Evolutionary conservation across 352 stramenopile species (phyloP).

Genomic region (Pythium chondricola): DNA sequence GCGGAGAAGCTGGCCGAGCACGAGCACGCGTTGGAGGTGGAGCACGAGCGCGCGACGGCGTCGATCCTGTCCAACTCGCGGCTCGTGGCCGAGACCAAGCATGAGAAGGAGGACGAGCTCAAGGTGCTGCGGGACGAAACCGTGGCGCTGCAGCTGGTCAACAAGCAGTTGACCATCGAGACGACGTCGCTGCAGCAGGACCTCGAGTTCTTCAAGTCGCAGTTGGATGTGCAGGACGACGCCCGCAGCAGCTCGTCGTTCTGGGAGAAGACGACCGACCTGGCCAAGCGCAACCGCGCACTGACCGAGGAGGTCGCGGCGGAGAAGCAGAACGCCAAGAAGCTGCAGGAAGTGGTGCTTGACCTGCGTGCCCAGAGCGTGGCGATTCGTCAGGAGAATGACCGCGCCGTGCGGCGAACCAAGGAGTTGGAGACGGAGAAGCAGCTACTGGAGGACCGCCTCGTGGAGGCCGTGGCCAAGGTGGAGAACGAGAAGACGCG

Average conservation of each 20-base stretch:
- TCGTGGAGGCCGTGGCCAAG: constrained; percentile 57
- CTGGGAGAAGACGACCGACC: constrained; percentile 83
- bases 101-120: constrained; percentile 69
- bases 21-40: constrained; percentile 53
- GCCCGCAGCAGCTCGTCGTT: constrained; percentile 66
- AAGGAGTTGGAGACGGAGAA: constrained; percentile 75
- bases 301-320: constrained; percentile 67
- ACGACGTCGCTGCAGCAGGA: constrained; percentile 55
- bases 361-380: constrained; percentile 46
- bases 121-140: constrained; percentile 71
- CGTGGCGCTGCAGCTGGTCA: constrained; percentile 41
- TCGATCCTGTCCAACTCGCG: constrained; percentile 61
- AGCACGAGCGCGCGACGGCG: constrained; percentile 55
- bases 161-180: constrained; percentile 72
- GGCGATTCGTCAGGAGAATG: constrained; percentile 48
- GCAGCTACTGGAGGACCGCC: constrained; percentile 60
- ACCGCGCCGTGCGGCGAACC: constrained; percentile 39
- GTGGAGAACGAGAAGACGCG: constrained; percentile 77
- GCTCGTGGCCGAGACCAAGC: constrained; percentile 64
- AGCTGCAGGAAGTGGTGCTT: constrained; percentile 61
- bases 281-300: constrained; percentile 72
- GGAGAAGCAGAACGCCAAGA: constrained; percentile 52
- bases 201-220: constrained; percentile 61
- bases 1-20: constrained; percentile 60
- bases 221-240: constrained; percentile 72